Evolutionary conservation across 108 stramenopile species (phyloP), one percentile per base, ranked within the genome.

Genomic region (Pseudonitzschia delicatissima): DNA sequence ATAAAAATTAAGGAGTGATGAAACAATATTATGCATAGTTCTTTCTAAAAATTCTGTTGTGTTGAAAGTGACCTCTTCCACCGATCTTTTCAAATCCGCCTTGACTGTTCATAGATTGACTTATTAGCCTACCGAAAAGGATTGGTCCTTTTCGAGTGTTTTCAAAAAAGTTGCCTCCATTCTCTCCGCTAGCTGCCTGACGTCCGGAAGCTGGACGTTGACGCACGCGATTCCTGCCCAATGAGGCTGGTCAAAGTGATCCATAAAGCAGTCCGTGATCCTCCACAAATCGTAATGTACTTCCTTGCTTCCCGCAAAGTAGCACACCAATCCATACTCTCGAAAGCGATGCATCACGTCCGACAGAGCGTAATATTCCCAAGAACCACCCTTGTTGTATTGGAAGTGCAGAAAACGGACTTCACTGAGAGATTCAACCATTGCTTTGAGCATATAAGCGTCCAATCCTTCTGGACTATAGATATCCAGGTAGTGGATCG

Each of bases 181-280:
- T 3, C 47, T 31, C 29, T 69, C 53, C 7, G 69, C 68, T 0
- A 84, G 42, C 6, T 18, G 11, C n/a, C 34, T n/a, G 23, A 42
- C 83, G 23, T 31, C 32, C 2, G 17, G 20, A 9, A 62, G 28
- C 13, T 49, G 47, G 12, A 63, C 23, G 55, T 83, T 78, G 20
- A 82, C 86, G 64, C 86, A 87, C 7, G 80, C 85, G 7, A 83
- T 59, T 70, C 78, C 81, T 13, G 82, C 81, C 77, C 79, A 83
- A 34, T 40, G 62, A 15, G 62, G 68, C 8, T 64, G 12, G 51
- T 64, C 74, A 55, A 79, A 83, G 35, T 77, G 62, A 13, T 75
- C 66, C 44, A 67, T 59, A 39, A 51, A 74, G 42, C 80, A 81
- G 36, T 62, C 67, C 15, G 80, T 81, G 18, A 81, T 73, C 7